Evolutionary conservation across 2,329 filamentous ascomycete genomes (phyloP).

Genomic region (Alternaria triticina): DNA sequence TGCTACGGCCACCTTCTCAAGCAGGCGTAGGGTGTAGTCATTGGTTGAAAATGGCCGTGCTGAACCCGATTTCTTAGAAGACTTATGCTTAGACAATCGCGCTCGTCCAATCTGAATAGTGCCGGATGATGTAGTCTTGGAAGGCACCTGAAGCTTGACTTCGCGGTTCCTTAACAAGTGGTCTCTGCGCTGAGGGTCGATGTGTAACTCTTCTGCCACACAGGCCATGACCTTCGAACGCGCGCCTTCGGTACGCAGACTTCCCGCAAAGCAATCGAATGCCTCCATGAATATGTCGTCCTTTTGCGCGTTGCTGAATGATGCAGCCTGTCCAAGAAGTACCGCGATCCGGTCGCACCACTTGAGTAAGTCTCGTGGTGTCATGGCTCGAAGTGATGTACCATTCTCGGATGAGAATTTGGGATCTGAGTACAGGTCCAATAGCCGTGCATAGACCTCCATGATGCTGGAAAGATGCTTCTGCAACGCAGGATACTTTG

Average conservation of each 20-base stretch:
- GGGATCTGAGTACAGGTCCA: constrained; percentile 49
- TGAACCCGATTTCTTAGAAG: constrained; percentile 47
- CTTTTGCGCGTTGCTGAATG: constrained; percentile 71
- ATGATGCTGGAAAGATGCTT: constrained; percentile 63
- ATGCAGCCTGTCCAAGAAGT: constrained; percentile 67
- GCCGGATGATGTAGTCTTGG: constrained; percentile 34
- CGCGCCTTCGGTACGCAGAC: constrained; percentile 70
- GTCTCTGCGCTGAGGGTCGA: constrained; percentile 80
- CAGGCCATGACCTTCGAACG: constrained; percentile 67
- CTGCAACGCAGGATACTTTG: constrained; percentile 72
- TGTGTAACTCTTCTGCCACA: constrained; percentile 86
- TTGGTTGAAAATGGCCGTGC: constrained; percentile 82
- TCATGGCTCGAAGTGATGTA: constrained; percentile 67
- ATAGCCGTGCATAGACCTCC: constrained; percentile 60
- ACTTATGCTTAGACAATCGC: constrained; percentile 54
- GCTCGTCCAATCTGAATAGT: constrained; percentile 49
- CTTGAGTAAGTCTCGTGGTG: constrained; percentile 83
- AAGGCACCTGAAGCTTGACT: constrained; percentile 62
- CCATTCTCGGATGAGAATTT: constrained; percentile 60
- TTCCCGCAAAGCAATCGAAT: constrained; percentile 88
- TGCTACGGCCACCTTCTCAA: constrained; percentile 87
- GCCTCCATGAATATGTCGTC: constrained; percentile 94
- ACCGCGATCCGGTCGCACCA: constrained; percentile 81
- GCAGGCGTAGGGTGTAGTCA: constrained; percentile 78
- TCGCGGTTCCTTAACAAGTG: constrained; percentile 78